A percentile compares a stretch with the other conserved stretches of the same genome.
Conservation (phyloP, 2,329 filamentous ascomycete species). For the Hypoxylon sp. region DNA sequence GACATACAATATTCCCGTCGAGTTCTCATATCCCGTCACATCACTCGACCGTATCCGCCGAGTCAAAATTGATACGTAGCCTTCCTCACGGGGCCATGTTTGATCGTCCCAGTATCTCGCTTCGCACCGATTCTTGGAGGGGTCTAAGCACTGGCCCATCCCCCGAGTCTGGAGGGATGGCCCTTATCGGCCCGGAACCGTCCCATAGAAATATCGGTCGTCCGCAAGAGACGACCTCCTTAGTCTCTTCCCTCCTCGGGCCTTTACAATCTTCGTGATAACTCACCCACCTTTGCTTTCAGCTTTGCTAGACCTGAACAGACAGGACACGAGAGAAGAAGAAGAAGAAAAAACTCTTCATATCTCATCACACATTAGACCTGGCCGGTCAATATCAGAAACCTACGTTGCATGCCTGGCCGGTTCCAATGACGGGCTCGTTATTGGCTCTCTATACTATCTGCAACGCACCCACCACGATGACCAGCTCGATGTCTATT, state of each 20-base stretch:
- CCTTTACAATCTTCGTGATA: constrained; percentile 20
- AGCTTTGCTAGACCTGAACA: constrained; percentile 9
- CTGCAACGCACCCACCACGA: constrained; percentile 21
- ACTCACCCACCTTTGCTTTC: constrained; percentile 13
- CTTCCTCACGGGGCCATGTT: constrained; percentile 20
- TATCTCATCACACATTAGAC: constrained; percentile 5
- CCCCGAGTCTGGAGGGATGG: constrained; percentile 12
- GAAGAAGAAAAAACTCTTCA: background rate
- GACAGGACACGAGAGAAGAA: background rate
- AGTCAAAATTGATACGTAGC: constrained; percentile 13
- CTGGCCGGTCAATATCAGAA: constrained; percentile 14
- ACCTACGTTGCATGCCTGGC: constrained; percentile 13
- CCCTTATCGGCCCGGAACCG: constrained; percentile 31
- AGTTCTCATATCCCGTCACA: constrained; percentile 16
- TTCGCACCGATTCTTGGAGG: constrained; percentile 7
- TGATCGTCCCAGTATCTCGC: constrained; percentile 20
- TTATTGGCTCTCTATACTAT: constrained; percentile 10
- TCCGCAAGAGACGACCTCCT: constrained; percentile 21
- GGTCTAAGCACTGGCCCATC: constrained; percentile 5
- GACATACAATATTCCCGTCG: constrained; percentile 23
- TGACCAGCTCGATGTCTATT: constrained; percentile 20
- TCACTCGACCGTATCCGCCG: constrained; percentile 12
- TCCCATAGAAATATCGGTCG: constrained; percentile 29
- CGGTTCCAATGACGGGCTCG: constrained; percentile 16
- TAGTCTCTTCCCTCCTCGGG: constrained; percentile 19